phyloP scores from a whole-genome alignment of 805 yeast species.

The Grigorovia humatica region DNA sequence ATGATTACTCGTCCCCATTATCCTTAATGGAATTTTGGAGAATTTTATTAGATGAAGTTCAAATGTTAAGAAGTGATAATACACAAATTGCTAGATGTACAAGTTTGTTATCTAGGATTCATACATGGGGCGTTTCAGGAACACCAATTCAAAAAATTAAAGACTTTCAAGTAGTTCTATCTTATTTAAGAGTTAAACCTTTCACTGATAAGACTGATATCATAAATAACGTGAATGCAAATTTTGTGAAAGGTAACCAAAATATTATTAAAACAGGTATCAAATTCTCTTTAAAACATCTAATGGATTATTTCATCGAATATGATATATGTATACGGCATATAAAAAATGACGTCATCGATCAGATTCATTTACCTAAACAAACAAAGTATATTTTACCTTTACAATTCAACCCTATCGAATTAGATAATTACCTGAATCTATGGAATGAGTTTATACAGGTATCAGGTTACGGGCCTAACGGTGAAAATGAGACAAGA shows the following conservation, averaged over 20 bases:
- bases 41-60: conserved; percentile 87
- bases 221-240: conserved; percentile 6
- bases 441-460: conserved; percentile 48
- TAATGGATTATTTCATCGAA: conserved; percentile 41
- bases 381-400: conserved; percentile 63
- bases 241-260: conserved; percentile 2
- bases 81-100: conserved; percentile 77
- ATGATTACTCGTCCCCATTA: conserved; percentile 70
- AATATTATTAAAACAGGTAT: conserved; percentile 12
- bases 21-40: conserved; percentile 81
- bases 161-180: conserved; percentile 63
- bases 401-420: conserved; percentile 71
- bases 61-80: conserved; percentile 66
- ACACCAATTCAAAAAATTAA: conserved; percentile 68
- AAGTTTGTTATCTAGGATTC: conserved; percentile 66
- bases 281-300: conserved; percentile 30
- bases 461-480: conserved; percentile 41
- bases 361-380: conserved; percentile 67
- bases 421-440: conserved; percentile 71
- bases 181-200: conserved; percentile 60
- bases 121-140: conserved; percentile 97
- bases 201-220: conserved; percentile 33
- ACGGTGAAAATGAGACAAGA: conserved; percentile 41
- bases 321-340: conserved; percentile 56
- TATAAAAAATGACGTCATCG: conserved; percentile 70